phyloP scores from a whole-genome alignment of 768 basidiomycete species.

The Termitomyces sp. region DNA sequence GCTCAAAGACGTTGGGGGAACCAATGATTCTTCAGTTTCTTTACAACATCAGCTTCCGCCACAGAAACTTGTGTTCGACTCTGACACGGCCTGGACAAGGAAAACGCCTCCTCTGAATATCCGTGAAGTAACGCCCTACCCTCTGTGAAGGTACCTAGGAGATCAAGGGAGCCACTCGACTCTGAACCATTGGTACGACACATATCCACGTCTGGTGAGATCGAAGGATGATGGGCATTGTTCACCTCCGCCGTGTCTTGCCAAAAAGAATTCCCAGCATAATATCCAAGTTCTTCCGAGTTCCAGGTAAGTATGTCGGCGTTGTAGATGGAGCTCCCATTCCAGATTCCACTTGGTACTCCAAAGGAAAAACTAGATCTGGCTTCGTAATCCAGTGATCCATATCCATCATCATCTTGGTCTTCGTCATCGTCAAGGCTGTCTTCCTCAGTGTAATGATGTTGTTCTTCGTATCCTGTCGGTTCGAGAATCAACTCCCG shows the following conservation, averaged over 20 bases:
- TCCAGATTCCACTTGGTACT: background rate
- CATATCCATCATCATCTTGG: background rate
- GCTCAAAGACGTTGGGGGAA: conserved; percentile 49
- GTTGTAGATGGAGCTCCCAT: background rate
- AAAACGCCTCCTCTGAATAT: conserved; percentile 13
- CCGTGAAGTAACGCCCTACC: conserved; percentile 52
- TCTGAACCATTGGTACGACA: conserved; percentile 4
- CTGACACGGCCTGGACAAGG: background rate
- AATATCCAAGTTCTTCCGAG: background rate
- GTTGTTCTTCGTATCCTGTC: background rate
- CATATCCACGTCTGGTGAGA: background rate
- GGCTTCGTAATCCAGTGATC: background rate
- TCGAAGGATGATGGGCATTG: background rate
- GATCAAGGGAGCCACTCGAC: conserved; percentile 1
- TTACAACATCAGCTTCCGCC: conserved; percentile 65
- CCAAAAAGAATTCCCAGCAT: background rate
- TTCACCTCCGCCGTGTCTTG: background rate
- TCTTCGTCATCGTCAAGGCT: background rate
- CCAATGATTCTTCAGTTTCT: conserved; percentile 59
- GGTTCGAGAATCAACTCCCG: background rate
- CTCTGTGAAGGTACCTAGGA: conserved; percentile 37
- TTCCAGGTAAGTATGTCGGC: background rate
- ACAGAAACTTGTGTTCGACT: conserved; percentile 26
- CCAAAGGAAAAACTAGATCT: background rate
- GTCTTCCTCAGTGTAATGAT: background rate